phyloP scores from a whole-genome alignment of 306 rosid species.

The Trichosanthes truncata region DNA sequence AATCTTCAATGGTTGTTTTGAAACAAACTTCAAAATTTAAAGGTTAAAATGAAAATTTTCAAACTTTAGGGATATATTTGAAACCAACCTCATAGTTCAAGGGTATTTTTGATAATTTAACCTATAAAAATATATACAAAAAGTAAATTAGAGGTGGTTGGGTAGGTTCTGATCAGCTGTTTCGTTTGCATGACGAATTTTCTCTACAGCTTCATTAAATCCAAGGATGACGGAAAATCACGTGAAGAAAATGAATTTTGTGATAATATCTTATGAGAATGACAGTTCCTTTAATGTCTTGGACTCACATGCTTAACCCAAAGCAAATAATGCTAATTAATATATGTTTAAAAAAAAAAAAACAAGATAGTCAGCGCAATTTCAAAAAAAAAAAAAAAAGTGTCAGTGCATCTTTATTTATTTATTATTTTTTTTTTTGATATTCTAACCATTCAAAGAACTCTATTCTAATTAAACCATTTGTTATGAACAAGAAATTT shows the following conservation, averaged over 20 bases:
- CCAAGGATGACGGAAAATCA: background rate
- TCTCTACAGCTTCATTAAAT: background rate
- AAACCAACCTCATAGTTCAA: too few species aligned
- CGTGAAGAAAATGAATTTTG: conserved; percentile 4
- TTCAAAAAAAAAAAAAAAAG: too few species aligned
- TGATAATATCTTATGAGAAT: conserved; percentile 1
- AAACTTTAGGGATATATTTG: too few species aligned
- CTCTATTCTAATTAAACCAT: background rate
- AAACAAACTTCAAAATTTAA: too few species aligned
- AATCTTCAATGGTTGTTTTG: too few species aligned
- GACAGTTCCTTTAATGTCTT: conserved; percentile 9
- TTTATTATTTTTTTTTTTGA: background rate
- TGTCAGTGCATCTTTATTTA: too few species aligned
- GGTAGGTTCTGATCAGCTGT: background rate
- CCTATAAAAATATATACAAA: background rate
- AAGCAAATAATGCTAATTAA: background rate
- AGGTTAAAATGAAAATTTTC: too few species aligned
- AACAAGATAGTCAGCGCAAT: background rate
- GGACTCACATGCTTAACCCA: conserved; percentile 3
- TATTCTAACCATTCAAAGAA: background rate
- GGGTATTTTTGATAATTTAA: too few species aligned
- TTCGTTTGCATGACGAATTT: background rate
- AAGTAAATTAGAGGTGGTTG: background rate
- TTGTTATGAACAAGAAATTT: too few species aligned
- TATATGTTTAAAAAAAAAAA: background rate